Evolutionary conservation across 495 filamentous ascomycete genomes (phyloP).

Genomic region (Annulohypoxylon stygium): DNA sequence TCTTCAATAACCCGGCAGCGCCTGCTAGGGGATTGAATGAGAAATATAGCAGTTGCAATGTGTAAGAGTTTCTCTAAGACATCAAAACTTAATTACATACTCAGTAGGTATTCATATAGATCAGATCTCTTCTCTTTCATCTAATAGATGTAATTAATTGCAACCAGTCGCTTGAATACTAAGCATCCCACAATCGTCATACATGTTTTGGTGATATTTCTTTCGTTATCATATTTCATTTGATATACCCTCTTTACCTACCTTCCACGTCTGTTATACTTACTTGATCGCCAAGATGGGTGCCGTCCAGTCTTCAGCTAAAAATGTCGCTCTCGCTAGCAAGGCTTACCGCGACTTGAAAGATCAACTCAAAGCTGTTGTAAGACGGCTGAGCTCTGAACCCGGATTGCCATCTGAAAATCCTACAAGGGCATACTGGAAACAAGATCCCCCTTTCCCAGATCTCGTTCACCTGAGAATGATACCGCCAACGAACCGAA

Average conservation of each 20-base stretch:
- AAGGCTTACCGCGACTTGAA: constrained; percentile 23
- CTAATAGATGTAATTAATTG: neutral
- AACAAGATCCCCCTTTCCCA: constrained; percentile 63
- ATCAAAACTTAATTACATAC: no score
- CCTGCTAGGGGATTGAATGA: no score
- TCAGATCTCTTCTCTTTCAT: constrained; percentile 8
- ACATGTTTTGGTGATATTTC: constrained; percentile 7
- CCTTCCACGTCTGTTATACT: neutral
- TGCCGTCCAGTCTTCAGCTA: constrained; percentile 42
- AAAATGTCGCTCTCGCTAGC: constrained; percentile 19
- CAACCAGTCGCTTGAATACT: constrained; percentile 1
- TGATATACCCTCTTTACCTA: neutral
- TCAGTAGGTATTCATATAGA: neutral
- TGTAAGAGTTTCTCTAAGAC: no score
- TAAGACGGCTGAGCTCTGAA: constrained; percentile 41
- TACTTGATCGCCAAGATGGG: constrained; percentile 46
- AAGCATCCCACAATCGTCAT: constrained; percentile 5
- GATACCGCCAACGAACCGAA: constrained; percentile 55
- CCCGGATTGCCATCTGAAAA: constrained; percentile 57
- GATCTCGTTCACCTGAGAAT: constrained; percentile 63
- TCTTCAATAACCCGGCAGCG: no score
- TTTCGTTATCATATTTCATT: neutral
- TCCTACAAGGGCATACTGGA: constrained; percentile 72
- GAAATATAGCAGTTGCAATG: no score
- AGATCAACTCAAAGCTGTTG: constrained; percentile 27